Percentiles rank a stretch among this genome's conserved stretches.
phyloP scores from a whole-genome alignment of 306 rosid genomes.

The Biancaea sappan region DNA sequence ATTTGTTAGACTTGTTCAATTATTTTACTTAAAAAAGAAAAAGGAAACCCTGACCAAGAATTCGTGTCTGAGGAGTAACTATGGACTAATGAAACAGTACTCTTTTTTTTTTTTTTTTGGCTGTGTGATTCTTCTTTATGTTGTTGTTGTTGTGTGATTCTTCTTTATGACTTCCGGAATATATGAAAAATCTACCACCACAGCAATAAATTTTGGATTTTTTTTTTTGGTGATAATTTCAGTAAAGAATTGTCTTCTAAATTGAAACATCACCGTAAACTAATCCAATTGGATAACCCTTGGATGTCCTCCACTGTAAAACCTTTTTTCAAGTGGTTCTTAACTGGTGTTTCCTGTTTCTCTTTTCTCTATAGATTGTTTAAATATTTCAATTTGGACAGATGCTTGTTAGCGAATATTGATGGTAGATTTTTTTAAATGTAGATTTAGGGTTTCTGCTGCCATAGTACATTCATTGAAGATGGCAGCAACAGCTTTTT shows the following conservation, averaged over 20 bases:
- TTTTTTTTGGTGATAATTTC: constrained; percentile 5
- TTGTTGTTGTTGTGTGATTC: background rate
- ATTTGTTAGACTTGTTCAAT: background rate
- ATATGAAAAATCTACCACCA: background rate
- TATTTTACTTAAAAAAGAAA: background rate
- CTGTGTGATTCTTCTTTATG: background rate
- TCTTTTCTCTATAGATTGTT: constrained; percentile 3
- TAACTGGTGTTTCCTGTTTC: background rate
- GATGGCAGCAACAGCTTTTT: constrained; percentile 77
- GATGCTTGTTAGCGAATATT: constrained; percentile 1
- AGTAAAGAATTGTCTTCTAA: background rate
- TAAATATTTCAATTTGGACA: background rate
- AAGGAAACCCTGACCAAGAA: background rate
- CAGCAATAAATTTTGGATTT: background rate
- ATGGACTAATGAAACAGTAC: background rate
- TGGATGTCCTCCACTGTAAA: background rate
- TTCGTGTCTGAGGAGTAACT: background rate
- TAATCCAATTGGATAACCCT: background rate
- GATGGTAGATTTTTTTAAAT: constrained; percentile 18
- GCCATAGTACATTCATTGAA: constrained; percentile 35
- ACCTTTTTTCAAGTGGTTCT: background rate
- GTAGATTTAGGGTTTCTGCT: constrained; percentile 42
- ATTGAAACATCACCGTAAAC: background rate
- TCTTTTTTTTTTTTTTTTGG: too few relatives aligned
- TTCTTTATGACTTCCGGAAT: background rate